Conservation (phyloP, 176 grass and related monocot species). For the Oryza officinalis region DNA sequence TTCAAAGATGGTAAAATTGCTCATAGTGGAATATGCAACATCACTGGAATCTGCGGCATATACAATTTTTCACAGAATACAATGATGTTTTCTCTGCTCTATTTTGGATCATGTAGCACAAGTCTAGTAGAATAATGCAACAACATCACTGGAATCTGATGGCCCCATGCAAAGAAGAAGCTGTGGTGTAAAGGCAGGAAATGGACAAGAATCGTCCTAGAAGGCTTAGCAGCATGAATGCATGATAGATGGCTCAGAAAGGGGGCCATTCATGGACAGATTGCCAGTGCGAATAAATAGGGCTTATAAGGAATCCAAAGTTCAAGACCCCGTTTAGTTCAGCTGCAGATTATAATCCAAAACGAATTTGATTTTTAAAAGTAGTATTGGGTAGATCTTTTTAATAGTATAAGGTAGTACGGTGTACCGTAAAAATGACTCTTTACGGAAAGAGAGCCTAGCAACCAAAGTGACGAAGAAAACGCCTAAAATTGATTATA, state of each 20-base stretch:
- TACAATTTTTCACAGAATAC: neutral
- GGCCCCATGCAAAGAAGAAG: conserved; percentile 1
- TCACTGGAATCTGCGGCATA: conserved; percentile 35
- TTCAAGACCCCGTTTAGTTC: neutral
- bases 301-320: conserved; percentile 34
- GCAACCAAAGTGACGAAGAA: too few species aligned
- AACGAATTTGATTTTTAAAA: neutral
- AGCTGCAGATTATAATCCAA: too few species aligned
- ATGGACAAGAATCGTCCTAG: conserved; percentile 37
- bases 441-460: neutral
- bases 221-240: neutral
- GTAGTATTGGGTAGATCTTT: neutral
- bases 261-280: conserved; percentile 24
- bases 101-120: neutral
- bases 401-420: neutral
- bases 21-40: neutral
- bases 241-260: conserved; percentile 28
- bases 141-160: conserved; percentile 33
- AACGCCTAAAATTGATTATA: neutral
- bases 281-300: conserved; percentile 22
- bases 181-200: conserved; percentile 27
- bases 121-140: neutral
- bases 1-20: too few species aligned
- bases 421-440: too few species aligned
- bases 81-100: neutral